These are phyloP conservation scores for Asterophora lycoperdoides DNA, from an alignment of 768 basidiomycete species.

Conservation along the genomic window DNA sequence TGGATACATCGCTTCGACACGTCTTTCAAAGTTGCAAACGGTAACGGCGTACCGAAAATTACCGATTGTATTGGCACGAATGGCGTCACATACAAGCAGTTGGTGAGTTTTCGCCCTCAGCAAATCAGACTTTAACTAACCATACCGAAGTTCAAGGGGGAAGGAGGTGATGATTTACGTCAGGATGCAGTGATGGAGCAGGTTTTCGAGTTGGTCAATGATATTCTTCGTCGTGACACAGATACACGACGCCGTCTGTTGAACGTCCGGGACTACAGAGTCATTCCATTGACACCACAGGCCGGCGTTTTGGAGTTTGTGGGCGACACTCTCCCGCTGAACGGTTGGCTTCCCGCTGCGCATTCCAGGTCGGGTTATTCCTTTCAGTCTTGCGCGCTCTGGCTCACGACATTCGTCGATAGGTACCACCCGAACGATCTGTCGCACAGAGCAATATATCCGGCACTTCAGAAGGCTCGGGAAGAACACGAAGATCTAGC, in stretches of 20 bases:
- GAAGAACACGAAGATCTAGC: slow-evolving; percentile 25
- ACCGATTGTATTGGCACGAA: slow-evolving; percentile 62
- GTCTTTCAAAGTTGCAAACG: slow-evolving; percentile 65
- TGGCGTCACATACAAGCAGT: slow-evolving; percentile 65
- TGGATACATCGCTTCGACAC: slow-evolving; percentile 62
- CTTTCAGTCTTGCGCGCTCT: background rate
- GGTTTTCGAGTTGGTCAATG: slow-evolving; percentile 87
- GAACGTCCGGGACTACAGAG: slow-evolving; percentile 78
- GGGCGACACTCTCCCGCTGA: slow-evolving; percentile 63
- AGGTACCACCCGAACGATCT: slow-evolving; percentile 70
- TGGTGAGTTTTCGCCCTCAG: slow-evolving; percentile 35
- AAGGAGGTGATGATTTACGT: slow-evolving; percentile 85
- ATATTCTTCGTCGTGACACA: slow-evolving; percentile 66
- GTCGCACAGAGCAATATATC: slow-evolving; percentile 25
- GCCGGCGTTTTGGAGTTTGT: slow-evolving; percentile 93
- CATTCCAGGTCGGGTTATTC: slow-evolving; percentile 51
- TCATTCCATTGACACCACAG: slow-evolving; percentile 75
- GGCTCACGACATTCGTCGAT: background rate
- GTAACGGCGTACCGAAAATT: slow-evolving; percentile 81
- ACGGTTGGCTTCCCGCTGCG: slow-evolving; percentile 55
- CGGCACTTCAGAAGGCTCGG: slow-evolving; percentile 28
- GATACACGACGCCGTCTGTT: slow-evolving; percentile 73
- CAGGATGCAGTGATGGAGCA: slow-evolving; percentile 99
- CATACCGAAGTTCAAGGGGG: slow-evolving; percentile 76
- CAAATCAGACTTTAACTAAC: slow-evolving; percentile 1